phyloP scores from a whole-genome alignment of 1,139 yeast species.

The Debaryomyces udenii region DNA sequence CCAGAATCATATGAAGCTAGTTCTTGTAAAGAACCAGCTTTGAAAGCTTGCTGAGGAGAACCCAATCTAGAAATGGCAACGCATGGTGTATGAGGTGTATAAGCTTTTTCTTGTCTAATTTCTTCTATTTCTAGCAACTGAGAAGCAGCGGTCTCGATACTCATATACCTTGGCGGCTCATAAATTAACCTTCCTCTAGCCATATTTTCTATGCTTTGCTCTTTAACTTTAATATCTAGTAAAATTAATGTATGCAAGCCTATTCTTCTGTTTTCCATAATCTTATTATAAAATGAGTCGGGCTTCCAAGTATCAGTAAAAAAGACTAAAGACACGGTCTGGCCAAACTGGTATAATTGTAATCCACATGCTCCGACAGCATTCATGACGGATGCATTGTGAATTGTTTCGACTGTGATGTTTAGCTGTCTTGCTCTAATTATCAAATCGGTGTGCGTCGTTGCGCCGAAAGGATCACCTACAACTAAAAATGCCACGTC shows the following conservation, averaged over 20 bases:
- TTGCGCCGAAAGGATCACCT: slow-evolving; percentile 98
- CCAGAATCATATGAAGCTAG: slow-evolving; percentile 86
- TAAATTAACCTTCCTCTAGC: slow-evolving; percentile 90
- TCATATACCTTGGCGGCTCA: slow-evolving; percentile 98
- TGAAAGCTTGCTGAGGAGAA: slow-evolving; percentile 77
- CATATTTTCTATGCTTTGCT: slow-evolving; percentile 92
- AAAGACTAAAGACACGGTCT: slow-evolving; percentile 92
- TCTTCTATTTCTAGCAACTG: slow-evolving; percentile 90
- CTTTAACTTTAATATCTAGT: slow-evolving; percentile 93
- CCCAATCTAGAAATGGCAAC: slow-evolving; percentile 93
- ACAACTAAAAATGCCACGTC: slow-evolving; percentile 94
- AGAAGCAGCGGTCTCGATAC: slow-evolving; percentile 82
- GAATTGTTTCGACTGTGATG: slow-evolving; percentile 79
- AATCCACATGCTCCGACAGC: slow-evolving; percentile 98
- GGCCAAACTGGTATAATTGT: slow-evolving; percentile 94
- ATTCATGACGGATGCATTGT: slow-evolving; percentile 97
- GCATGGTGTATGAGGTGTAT: slow-evolving; percentile 86
- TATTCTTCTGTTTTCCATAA: slow-evolving; percentile 83
- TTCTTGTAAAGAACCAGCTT: slow-evolving; percentile 80
- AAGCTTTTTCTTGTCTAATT: slow-evolving; percentile 69
- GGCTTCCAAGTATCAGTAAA: slow-evolving; percentile 97
- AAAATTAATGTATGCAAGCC: slow-evolving; percentile 90
- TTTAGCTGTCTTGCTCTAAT: slow-evolving; percentile 85
- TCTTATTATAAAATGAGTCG: slow-evolving; percentile 87
- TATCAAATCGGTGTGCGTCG: slow-evolving; percentile 94